Evolutionary conservation across 2,329 filamentous ascomycete species (phyloP).

Genomic region (Fusarium nodosum): DNA sequence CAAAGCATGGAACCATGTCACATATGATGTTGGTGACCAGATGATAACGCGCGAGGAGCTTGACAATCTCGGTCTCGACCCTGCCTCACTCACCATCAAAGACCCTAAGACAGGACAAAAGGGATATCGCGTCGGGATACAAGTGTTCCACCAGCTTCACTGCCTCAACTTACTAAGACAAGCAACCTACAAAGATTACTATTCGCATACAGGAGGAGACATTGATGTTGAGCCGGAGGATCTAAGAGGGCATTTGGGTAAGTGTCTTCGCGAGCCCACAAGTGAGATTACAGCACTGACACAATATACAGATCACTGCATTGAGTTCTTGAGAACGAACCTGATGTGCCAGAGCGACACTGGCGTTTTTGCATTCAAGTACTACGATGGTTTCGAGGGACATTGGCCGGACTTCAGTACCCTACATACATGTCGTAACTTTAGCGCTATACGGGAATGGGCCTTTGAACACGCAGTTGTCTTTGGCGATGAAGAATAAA

Average conservation of each 20-base stretch:
- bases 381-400: slow-evolving; percentile 61
- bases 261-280: fast-evolving
- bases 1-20: slow-evolving; percentile 68
- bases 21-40: slow-evolving; percentile 67
- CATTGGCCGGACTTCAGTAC: slow-evolving; percentile 70
- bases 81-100: slow-evolving; percentile 67
- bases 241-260: slow-evolving; percentile 39
- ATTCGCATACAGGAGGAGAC: slow-evolving; percentile 62
- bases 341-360: slow-evolving; percentile 69
- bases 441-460: slow-evolving; percentile 65
- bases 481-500: slow-evolving; percentile 59
- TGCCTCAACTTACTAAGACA: slow-evolving; percentile 64
- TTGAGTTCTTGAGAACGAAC: slow-evolving; percentile 62
- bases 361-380: slow-evolving; percentile 67
- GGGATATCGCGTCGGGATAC: slow-evolving; percentile 71
- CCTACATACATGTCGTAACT: slow-evolving; percentile 67
- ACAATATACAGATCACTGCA: slow-evolving; percentile 31
- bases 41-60: slow-evolving; percentile 70
- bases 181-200: slow-evolving; percentile 65
- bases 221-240: slow-evolving; percentile 55
- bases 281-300: background rate
- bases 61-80: slow-evolving; percentile 65
- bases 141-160: slow-evolving; percentile 69
- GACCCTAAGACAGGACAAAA: slow-evolving; percentile 68
- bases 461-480: slow-evolving; percentile 65